These are phyloP conservation scores for Crucibulum laeve DNA, from an alignment of 768 basidiomycete genomes.

Conservation along the genomic window DNA sequence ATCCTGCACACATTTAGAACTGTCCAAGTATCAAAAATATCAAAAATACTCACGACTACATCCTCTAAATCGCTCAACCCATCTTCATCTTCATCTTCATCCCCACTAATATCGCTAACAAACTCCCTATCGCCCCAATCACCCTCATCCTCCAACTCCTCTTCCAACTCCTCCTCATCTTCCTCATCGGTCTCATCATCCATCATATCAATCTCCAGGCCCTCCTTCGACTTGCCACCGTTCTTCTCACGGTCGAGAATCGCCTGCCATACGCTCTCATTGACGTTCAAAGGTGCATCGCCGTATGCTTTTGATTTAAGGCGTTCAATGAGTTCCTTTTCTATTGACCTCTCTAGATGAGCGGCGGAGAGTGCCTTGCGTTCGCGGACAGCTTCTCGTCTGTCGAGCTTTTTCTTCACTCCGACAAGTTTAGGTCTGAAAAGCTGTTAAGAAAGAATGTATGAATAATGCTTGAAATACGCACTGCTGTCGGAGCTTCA, in stretches of 20 bases:
- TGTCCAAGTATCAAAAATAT: not conserved
- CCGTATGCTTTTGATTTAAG: slow-evolving; percentile 97
- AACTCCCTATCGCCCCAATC: slow-evolving; percentile 68
- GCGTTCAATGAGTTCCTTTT: slow-evolving; percentile 93
- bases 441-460: not conserved
- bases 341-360: slow-evolving; percentile 90
- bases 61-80: slow-evolving; percentile 69
- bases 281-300: slow-evolving; percentile 95
- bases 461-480: slow-evolving; percentile 19
- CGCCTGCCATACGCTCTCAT: slow-evolving; percentile 93
- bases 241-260: slow-evolving; percentile 80
- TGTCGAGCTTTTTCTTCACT: slow-evolving; percentile 95
- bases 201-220: slow-evolving; percentile 46
- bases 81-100: slow-evolving; percentile 64
- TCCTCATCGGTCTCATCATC: slow-evolving; percentile 61
- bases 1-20: slow-evolving; percentile 17
- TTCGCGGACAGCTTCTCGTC: slow-evolving; percentile 88
- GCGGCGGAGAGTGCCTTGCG: slow-evolving; percentile 96
- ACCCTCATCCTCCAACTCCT: slow-evolving; percentile 42
- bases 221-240: slow-evolving; percentile 35
- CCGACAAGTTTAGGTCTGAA: slow-evolving; percentile 87
- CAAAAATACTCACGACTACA: slow-evolving; percentile 48
- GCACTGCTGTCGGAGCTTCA: slow-evolving; percentile 83
- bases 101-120: slow-evolving; percentile 70
- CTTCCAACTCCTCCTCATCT: slow-evolving; percentile 54